phyloP scores from a whole-genome alignment of 768 basidiomycete species.

The Cubamyces sp. region DNA sequence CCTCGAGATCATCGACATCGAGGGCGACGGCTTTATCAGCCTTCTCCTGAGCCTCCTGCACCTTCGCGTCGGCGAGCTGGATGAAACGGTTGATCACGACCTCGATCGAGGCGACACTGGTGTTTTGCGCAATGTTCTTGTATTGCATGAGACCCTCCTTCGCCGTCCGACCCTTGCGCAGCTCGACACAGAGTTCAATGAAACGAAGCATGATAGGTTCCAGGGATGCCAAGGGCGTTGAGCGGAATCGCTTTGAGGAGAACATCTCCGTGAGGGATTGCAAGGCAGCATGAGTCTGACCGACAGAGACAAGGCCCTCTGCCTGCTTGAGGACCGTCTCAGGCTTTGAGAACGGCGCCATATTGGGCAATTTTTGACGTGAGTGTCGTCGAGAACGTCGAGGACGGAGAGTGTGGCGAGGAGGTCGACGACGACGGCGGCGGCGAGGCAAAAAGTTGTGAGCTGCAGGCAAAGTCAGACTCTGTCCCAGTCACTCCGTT shows the following conservation, averaged over 20 bases:
- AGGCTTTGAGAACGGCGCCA: conserved; percentile 91
- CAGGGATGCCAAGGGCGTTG: conserved; percentile 83
- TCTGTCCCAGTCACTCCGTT: conserved; percentile 11
- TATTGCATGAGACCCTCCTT: conserved; percentile 97
- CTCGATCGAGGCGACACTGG: conserved; percentile 90
- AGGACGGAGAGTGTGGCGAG: conserved; percentile 4
- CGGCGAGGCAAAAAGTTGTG: conserved; percentile 19
- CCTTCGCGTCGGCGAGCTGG: conserved; percentile 77
- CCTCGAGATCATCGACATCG: conserved; percentile 94
- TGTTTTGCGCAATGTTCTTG: conserved; percentile 97
- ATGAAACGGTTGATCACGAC: conserved; percentile 88
- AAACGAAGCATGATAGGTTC: conserved; percentile 97
- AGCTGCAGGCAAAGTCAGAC: conserved; percentile 11
- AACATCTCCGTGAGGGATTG: conserved; percentile 93
- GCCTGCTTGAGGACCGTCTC: conserved; percentile 91
- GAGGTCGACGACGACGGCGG: conserved; percentile 9
- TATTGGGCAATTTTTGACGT: conserved; percentile 39
- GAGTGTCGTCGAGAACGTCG: conserved; percentile 12
- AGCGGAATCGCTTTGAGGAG: conserved; percentile 89
- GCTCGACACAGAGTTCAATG: conserved; percentile 93
- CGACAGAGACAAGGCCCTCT: conserved; percentile 92
- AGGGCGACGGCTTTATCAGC: conserved; percentile 70
- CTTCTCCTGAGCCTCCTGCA: conserved; percentile 85
- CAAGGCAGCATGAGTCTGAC: conserved; percentile 87
- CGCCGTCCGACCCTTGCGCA: conserved; percentile 91